Evolutionary conservation across 306 rosid genomes (phyloP), one percentile per base, ranked within the genome.

Genomic region (Cicer pinnatifidum): DNA sequence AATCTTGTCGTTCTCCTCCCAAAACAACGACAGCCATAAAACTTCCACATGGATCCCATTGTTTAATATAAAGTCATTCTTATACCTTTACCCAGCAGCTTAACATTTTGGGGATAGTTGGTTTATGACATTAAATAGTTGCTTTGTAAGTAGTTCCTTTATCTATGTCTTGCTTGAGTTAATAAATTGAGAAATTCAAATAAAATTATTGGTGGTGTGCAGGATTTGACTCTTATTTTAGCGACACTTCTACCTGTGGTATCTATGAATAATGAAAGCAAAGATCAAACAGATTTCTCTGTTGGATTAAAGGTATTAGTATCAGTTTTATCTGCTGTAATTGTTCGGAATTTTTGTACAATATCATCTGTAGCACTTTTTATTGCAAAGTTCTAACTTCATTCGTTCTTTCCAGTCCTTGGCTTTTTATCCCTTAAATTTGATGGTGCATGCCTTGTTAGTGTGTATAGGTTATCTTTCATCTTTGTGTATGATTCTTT

Each of bases 221-320:
- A 93, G 98, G 98, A 93, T 50, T 89, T 91, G 78, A 88, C 87
- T 7, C 79, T 84, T 68, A 82, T 89, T 78, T 83, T 91, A 69
- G 91, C 86, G 9, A 85, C 97, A 20, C 96, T 93, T 67, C 88
- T 93, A 66, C 89, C 93, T 0, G 98, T 89, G 82, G 90, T 89
- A 80, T 85, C 86, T 78, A 73, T 88, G 53, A 87, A 89, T 80
- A 89, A 70, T 72, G 94, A 93, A 69, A 86, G 78, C 87, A 91
- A 89, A 67, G 98, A 91, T 38, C 84, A 85, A 50, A 82, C 97
- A 74, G 92, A 78, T 89, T 89, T 88, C 75, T 88, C 97, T 35
- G 83, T 85, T 74, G 97, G 92, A 75, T 82, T 93, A 75, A 93
- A 91, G 98, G 98, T 93, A 67, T 57, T 53, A 43, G 63, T 67